Conservation (phyloP, 2,329 filamentous ascomycete genomes). For the Myriangium duriaei region DNA sequence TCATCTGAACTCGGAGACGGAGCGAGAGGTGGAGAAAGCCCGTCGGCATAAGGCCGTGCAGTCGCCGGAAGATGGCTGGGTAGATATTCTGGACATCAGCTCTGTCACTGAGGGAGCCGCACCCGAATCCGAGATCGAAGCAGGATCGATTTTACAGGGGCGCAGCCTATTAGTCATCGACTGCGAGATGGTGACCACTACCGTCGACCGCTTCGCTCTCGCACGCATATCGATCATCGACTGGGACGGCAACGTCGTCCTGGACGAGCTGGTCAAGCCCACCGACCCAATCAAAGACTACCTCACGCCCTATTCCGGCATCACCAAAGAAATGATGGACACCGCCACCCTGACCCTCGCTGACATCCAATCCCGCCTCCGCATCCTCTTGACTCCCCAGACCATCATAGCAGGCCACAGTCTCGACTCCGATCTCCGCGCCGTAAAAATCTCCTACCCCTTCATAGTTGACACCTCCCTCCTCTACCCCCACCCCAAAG, state of each 20-base stretch:
- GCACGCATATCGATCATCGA: conserved; percentile 77
- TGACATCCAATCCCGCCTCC: conserved; percentile 67
- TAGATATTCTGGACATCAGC: conserved; percentile 54
- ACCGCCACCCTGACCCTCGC: conserved; percentile 68
- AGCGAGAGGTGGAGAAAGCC: conserved; percentile 41
- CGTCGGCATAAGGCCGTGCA: conserved; percentile 31
- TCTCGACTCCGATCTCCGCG: conserved; percentile 70
- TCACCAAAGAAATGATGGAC: conserved; percentile 73
- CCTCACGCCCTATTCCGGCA: conserved; percentile 73
- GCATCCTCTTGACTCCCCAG: conserved; percentile 53
- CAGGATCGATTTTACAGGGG: conserved; percentile 73
- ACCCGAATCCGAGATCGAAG: conserved; percentile 58
- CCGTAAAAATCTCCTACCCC: conserved; percentile 75
- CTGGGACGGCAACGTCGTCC: conserved; percentile 70
- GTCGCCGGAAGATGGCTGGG: conserved; percentile 56
- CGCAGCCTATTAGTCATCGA: conserved; percentile 71
- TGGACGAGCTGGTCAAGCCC: conserved; percentile 90
- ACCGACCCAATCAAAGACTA: conserved; percentile 82
- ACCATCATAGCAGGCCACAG: conserved; percentile 72
- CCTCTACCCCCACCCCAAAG: conserved; percentile 79
- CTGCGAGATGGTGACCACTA: conserved; percentile 92
- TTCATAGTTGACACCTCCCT: conserved; percentile 88
- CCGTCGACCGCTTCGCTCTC: conserved; percentile 62
- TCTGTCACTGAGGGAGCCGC: conserved; percentile 48
- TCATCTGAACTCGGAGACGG: conserved; percentile 46